Evolutionary conservation across 257 asterid genomes (phyloP).

Genomic region (Solanum sitiens): DNA sequence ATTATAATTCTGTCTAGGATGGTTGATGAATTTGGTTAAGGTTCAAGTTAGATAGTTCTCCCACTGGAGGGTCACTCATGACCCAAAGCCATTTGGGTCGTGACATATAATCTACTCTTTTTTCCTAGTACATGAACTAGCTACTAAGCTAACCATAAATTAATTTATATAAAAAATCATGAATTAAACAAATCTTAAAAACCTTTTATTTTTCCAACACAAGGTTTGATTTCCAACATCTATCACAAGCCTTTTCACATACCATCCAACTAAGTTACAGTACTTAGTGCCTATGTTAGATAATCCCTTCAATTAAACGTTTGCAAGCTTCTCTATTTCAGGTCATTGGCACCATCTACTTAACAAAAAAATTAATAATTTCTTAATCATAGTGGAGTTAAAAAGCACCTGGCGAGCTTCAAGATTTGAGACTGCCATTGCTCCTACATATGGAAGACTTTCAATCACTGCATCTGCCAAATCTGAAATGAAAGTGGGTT

Average conservation of each 20-base stretch:
- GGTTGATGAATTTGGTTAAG: neutral
- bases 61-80: neutral
- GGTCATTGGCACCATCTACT: neutral
- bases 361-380: neutral
- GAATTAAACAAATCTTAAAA: neutral
- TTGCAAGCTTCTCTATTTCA: neutral
- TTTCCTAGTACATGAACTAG: neutral
- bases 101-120: neutral
- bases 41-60: neutral
- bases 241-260: neutral
- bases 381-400: neutral
- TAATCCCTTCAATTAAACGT: neutral
- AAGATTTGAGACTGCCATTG: constrained; percentile 96
- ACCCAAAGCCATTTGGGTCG: neutral
- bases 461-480: constrained; percentile 98
- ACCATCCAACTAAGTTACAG: neutral
- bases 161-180: neutral
- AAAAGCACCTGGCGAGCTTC: constrained; percentile 92
- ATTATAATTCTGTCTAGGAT: neutral
- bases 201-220: neutral
- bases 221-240: neutral
- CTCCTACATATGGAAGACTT: constrained; percentile 98
- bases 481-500: constrained; percentile 86
- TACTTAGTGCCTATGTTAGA: neutral
- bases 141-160: neutral